phyloP scores from a whole-genome alignment of 768 basidiomycete genomes.

The Solioccasus polychromus region DNA sequence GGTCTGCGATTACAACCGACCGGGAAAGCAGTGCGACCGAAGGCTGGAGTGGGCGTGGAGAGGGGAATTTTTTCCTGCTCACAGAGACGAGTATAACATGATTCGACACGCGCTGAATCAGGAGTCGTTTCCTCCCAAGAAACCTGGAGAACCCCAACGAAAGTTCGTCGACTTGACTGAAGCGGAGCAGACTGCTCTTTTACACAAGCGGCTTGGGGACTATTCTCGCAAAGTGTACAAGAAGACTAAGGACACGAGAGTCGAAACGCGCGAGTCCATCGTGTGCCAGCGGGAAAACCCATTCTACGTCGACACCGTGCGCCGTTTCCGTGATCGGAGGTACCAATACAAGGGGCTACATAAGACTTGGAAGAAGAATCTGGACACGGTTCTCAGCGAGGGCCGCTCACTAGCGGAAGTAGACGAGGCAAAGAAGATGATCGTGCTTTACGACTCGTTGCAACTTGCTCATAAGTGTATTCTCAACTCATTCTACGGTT shows the following conservation, averaged over 20 bases:
- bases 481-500: constrained; percentile 99
- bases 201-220: constrained; percentile 96
- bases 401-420: constrained; percentile 79
- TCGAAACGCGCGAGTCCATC: constrained; percentile 90
- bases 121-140: constrained; percentile 84
- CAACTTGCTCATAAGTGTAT: constrained; percentile 99
- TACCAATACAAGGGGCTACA: constrained; percentile 99
- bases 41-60: constrained; percentile 98
- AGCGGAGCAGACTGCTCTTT: constrained; percentile 84
- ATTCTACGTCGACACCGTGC: constrained; percentile 98
- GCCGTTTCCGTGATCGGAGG: constrained; percentile 92
- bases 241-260: constrained; percentile 96
- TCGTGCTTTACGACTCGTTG: constrained; percentile 96
- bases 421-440: constrained; percentile 98
- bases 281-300: constrained; percentile 98
- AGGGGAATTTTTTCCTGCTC: constrained; percentile 97
- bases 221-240: constrained; percentile 99
- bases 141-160: constrained; percentile 67
- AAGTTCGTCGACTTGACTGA: constrained; percentile 80
- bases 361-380: constrained; percentile 99
- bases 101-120: constrained; percentile 95
- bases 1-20: constrained; percentile 96
- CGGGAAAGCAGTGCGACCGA: constrained; percentile 92
- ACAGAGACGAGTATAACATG: constrained; percentile 98
- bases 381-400: constrained; percentile 70